A percentile compares a stretch with the other conserved stretches of the same genome.
Conservation (phyloP, 164 flowering plant genomes). For the Taxillus chinensis region DNA sequence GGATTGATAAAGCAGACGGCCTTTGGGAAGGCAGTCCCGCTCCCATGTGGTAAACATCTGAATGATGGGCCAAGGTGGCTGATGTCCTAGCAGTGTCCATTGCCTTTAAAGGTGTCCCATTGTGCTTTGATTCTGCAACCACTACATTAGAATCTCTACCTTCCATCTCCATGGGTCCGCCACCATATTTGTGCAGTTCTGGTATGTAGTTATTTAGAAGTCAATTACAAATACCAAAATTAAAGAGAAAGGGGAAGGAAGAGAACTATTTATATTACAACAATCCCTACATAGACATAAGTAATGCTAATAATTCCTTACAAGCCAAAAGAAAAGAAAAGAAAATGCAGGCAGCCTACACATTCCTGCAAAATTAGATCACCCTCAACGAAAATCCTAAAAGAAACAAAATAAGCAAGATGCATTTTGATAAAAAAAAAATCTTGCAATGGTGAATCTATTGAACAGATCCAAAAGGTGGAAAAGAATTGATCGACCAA, state of each 20-base stretch:
- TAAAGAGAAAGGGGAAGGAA: too few species aligned
- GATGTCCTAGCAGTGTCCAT: slow-evolving; percentile 31
- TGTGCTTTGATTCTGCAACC: slow-evolving; percentile 47
- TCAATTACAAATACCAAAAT: not conserved
- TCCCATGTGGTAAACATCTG: slow-evolving; percentile 49
- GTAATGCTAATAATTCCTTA: too few species aligned
- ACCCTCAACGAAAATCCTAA: too few species aligned
- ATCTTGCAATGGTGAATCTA: too few species aligned
- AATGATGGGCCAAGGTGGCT: slow-evolving; percentile 35
- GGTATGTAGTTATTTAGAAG: slow-evolving; percentile 7
- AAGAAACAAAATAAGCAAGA: too few species aligned
- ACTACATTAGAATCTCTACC: slow-evolving; percentile 41
- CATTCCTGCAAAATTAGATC: too few species aligned
- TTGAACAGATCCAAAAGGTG: too few species aligned
- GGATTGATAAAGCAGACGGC: slow-evolving; percentile 30
- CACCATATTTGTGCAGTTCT: slow-evolving; percentile 88
- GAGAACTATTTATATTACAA: not conserved
- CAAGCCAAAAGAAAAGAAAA: too few species aligned
- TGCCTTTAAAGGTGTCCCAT: slow-evolving; percentile 30
- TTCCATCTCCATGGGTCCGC: slow-evolving; percentile 72
- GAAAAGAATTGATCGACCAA: too few species aligned
- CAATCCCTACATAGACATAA: too few species aligned
- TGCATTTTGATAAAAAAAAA: too few species aligned
- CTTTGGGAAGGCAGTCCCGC: slow-evolving; percentile 65
- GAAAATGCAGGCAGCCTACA: too few species aligned